Evolutionary conservation across 1,284 basidiomycete genomes (phyloP), one percentile per base, ranked within the genome.

Genomic region (Thelephora terrestris): DNA sequence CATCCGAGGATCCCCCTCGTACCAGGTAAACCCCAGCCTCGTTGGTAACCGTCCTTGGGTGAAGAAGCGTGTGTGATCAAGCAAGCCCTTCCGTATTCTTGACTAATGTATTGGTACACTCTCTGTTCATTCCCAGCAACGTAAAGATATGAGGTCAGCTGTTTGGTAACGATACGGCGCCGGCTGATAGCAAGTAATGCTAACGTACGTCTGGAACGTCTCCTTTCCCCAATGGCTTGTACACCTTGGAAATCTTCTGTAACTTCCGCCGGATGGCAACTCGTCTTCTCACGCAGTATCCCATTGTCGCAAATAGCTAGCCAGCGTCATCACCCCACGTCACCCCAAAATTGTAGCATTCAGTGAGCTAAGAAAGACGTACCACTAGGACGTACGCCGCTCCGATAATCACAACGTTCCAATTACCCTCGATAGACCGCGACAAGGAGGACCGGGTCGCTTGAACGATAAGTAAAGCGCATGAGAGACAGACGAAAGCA

Each of bases 1-100:
- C 37, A 7, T 9, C 9, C 23, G 37, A 39, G 9, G 17, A 5
- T 16, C 2, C 9, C 20, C 35, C 17, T 25, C 75, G 49, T 53
- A 80, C 85, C 83, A 50, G 82, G 87, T 55, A 71, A 67, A 16
- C 89, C 89, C 88, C 89, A 92, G 12, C 90, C 90, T 51, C 83
- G 78, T 55, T 88, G 89, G 51, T 70, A 67, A 1, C 75, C 76
- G 42, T 79, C 76, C 55, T 78, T 82, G 10, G 90, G 88, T 53
- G 84, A 74, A 12, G 83, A 82, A 58, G 88, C 79, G 62, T 86
- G 79, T 14, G 83, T 75, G 52, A 91, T 76, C 39, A 91, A 70
- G 55, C 86, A 86, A 21, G 84, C 74, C 17, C 90, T 78, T 5
- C 80, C 75, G 61, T 87, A 90, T 59, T 93, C 90, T 54, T 85